Base-by-base conservation (phyloP, 306 rosid genomes). In the Cicer yamashitae region DNA sequence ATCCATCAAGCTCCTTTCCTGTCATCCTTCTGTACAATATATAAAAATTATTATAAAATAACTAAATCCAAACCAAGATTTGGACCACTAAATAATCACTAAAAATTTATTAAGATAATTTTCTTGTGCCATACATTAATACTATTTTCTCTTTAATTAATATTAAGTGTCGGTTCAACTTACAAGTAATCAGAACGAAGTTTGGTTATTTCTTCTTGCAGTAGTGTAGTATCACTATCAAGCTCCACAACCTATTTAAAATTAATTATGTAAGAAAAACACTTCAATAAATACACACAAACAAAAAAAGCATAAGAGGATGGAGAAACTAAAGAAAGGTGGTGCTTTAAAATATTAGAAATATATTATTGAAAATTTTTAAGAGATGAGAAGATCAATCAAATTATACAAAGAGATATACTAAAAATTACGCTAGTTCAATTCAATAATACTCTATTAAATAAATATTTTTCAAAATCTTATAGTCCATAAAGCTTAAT, bases 1-100 rank as follows among this genome's bases (percentile, higher is more conserved):
- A 67, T 11, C 86, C 89, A 69, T 92, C 89, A 68, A 92, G 82
- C 70, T 88, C 89, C 75, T 90, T 84, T 41, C 96, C 94, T 77
- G 37, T 80, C 90, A 86, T 77, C 67, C 83, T 84, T 84, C 98
- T 92, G 48, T 46, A 85, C 48, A 50, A 77, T 17, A 17, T 72
- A 22, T 45, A 14, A 45, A 37, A 54, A 30, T 3, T 46, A 11
- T 8, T 8, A 73, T 74, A 50, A 61, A 10, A 30, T 30, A 62
- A 69, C 18, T 53, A 40, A 47, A 67, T 48, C 4, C n/a, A 64
- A 78, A 48, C 61, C 61, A 15, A 38, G 38, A 54, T 46, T 38
- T 10, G 10, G 48, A 67, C 5, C 10, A 70, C 7, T 3, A 38
- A 51, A 20, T 34, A 38, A 51, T 1, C 44, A 71, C 7, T 17